These are phyloP conservation scores for Stephanodiscus minutulus DNA, from an alignment of 108 stramenopile species.

Conservation along the genomic window DNA sequence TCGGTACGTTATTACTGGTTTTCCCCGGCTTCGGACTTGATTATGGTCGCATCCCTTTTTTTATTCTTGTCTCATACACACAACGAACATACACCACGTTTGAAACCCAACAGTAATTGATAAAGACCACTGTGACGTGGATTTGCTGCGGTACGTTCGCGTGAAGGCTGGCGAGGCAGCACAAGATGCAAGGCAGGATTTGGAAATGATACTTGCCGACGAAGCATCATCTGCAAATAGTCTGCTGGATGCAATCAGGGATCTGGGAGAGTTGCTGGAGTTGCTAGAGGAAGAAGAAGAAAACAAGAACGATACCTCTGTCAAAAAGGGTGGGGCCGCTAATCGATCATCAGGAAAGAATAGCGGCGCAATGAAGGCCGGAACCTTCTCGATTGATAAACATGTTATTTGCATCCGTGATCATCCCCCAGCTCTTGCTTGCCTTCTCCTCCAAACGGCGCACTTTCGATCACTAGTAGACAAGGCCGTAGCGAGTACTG, in stretches of 20 bases:
- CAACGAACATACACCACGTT: too few species aligned
- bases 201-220: slow-evolving; percentile 79
- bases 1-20: too few species aligned
- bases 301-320: slow-evolving; percentile 18
- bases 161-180: slow-evolving; percentile 81
- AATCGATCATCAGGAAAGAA: slow-evolving; percentile 22
- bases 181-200: slow-evolving; percentile 72
- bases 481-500: slow-evolving; percentile 59
- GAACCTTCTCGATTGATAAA: slow-evolving; percentile 68
- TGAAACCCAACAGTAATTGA: too few species aligned
- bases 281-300: slow-evolving; percentile 62
- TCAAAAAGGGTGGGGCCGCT: slow-evolving; percentile 23
- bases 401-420: slow-evolving; percentile 72
- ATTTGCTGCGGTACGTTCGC: slow-evolving; percentile 78
- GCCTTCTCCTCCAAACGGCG: slow-evolving; percentile 76
- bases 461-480: slow-evolving; percentile 77
- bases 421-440: slow-evolving; percentile 77
- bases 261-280: slow-evolving; percentile 79
- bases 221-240: slow-evolving; percentile 63
- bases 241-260: slow-evolving; percentile 80
- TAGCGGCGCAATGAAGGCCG: slow-evolving; percentile 28
- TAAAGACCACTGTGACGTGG: slow-evolving; percentile 75
- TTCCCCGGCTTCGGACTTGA: too few species aligned
- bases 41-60: too few species aligned
- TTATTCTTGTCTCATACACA: too few species aligned